Conservation (phyloP, 2,329 filamentous ascomycete genomes). For the Talaromyces funiculosus region DNA sequence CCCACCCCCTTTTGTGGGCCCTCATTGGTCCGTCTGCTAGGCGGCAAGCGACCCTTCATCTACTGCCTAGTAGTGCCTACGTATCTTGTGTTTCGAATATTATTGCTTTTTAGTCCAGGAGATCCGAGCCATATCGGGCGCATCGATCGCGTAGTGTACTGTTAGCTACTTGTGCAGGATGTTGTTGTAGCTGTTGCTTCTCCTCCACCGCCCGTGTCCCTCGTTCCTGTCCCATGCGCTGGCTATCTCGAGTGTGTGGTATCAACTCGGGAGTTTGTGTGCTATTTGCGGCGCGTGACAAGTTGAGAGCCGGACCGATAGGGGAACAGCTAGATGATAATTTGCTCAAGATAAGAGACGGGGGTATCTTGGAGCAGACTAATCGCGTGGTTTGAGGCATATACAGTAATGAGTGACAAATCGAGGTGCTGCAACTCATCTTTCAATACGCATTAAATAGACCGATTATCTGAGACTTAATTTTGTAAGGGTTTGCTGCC, state of each 20-base stretch:
- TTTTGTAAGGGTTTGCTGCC: not conserved
- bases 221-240: not conserved
- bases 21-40: conserved; percentile 11
- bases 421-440: not conserved
- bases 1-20: not conserved
- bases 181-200: not conserved
- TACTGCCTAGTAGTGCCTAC: not conserved
- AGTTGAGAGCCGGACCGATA: not conserved
- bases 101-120: not conserved
- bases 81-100: not conserved
- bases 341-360: conserved; percentile 3
- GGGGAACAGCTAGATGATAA: not conserved
- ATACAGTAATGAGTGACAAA: not conserved
- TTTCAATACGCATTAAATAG: not conserved
- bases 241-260: conserved; percentile 1
- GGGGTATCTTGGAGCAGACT: not conserved
- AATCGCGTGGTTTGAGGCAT: not conserved
- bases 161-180: not conserved
- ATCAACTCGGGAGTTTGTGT: not conserved
- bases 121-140: not conserved
- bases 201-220: not conserved
- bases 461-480: not conserved
- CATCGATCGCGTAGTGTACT: not conserved
- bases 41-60: conserved; percentile 9
- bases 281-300: conserved; percentile 1